Conservation (phyloP, 1,139 yeast species). For the Arxiozyma telluris region DNA sequence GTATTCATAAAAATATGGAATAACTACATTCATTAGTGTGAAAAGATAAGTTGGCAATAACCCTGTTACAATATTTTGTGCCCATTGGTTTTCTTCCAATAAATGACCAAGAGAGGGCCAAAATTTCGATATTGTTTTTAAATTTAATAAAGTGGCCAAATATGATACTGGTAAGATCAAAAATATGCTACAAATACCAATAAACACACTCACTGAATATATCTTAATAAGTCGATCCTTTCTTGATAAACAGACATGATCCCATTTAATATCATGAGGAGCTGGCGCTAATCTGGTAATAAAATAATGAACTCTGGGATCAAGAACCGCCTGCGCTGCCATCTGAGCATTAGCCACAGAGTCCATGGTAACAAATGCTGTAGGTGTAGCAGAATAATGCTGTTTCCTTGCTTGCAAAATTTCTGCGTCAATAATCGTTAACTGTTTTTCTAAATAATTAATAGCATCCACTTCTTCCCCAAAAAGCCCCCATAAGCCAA, state of each 20-base stretch:
- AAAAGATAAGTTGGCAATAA: conserved; percentile 67
- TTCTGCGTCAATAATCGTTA: conserved; percentile 52
- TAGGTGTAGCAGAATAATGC: conserved; percentile 61
- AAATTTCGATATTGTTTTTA: conserved; percentile 59
- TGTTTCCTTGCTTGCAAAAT: conserved; percentile 47
- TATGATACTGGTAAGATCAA: conserved; percentile 66
- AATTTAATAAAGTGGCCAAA: conserved; percentile 60
- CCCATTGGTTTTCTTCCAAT: conserved; percentile 54
- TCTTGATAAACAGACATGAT: conserved; percentile 54
- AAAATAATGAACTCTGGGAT: conserved; percentile 64
- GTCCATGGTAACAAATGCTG: conserved; percentile 76
- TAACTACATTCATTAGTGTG: conserved; percentile 54
- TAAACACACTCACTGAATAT: conserved; percentile 51
- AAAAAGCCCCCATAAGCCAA: conserved; percentile 44
- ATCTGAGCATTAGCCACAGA: conserved; percentile 78
- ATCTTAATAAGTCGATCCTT: conserved; percentile 47
- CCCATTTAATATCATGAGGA: conserved; percentile 73
- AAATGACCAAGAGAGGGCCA: conserved; percentile 66
- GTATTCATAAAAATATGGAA: conserved; percentile 64
- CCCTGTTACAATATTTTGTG: conserved; percentile 64
- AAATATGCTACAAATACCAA: conserved; percentile 53
- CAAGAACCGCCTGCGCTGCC: conserved; percentile 77
- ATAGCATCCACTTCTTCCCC: conserved; percentile 60
- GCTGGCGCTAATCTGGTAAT: conserved; percentile 72
- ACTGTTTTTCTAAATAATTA: conserved; percentile 48